These are phyloP conservation scores for Kwoniella dejecticola DNA, from an alignment of 768 basidiomycete genomes.

Conservation along the genomic window DNA sequence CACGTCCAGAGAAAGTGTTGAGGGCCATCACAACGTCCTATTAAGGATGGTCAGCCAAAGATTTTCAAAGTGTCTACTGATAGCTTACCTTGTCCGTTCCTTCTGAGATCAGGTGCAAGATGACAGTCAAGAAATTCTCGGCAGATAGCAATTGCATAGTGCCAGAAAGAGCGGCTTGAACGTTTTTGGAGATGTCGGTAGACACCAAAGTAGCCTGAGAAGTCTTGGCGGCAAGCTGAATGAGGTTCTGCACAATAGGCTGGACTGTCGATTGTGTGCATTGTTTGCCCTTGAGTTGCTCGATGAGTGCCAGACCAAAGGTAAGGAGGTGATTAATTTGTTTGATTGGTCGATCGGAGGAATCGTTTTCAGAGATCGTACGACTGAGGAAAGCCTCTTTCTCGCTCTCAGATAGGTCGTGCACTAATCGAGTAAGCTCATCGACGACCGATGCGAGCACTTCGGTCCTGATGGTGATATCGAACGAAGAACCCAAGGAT, in stretches of 20 bases:
- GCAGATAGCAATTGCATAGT: conserved; percentile 70
- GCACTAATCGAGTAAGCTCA: conserved; percentile 67
- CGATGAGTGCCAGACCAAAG: conserved; percentile 59
- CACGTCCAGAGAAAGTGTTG: conserved; percentile 67
- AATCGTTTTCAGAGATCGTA: conserved; percentile 42
- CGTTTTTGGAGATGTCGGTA: conserved; percentile 13
- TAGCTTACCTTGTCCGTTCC: conserved; percentile 62
- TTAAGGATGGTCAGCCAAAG: background rate
- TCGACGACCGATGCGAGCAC: conserved; percentile 66
- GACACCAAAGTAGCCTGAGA: conserved; percentile 10
- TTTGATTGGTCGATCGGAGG: conserved; percentile 51
- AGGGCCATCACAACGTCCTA: conserved; percentile 60
- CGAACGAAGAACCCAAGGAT: conserved; percentile 58
- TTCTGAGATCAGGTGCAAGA: conserved; percentile 63
- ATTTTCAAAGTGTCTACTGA: background rate
- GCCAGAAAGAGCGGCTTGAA: conserved; percentile 59
- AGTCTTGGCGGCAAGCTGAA: conserved; percentile 28
- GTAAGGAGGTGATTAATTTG: conserved; percentile 68
- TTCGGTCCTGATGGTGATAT: conserved; percentile 36
- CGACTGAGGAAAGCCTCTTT: conserved; percentile 60
- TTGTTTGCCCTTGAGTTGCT: conserved; percentile 40
- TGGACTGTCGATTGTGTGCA: conserved; percentile 32
- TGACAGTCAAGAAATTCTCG: conserved; percentile 66
- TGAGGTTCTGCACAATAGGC: conserved; percentile 28
- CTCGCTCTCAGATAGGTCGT: conserved; percentile 32